These are phyloP conservation scores for Beta macrorhiza DNA, from an alignment of 179 eudicot species.

Conservation along the genomic window DNA sequence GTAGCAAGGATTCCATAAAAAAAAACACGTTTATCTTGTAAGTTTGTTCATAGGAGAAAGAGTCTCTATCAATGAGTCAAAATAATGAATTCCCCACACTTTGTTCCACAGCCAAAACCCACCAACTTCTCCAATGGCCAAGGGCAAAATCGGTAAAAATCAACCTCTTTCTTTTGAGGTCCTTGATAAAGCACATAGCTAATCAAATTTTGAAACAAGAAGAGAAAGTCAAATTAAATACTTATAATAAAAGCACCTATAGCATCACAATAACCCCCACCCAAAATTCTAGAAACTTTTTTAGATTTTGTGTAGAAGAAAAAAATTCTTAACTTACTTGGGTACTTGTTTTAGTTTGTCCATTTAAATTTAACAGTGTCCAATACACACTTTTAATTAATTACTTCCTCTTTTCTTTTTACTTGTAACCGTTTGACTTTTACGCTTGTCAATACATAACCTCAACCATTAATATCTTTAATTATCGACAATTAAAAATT, in stretches of 20 bases:
- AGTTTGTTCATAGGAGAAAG: constrained; percentile 22
- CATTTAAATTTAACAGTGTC: no score
- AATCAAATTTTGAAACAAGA: constrained; percentile 4
- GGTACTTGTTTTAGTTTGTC: no score
- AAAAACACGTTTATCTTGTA: constrained; percentile 23
- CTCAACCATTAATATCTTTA: no score
- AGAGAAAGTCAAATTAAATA: constrained; percentile 1
- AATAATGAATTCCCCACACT: constrained; percentile 1
- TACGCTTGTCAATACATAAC: no score
- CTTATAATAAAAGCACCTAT: background rate
- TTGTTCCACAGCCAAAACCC: constrained; percentile 25
- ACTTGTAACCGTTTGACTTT: no score
- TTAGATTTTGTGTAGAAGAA: no score
- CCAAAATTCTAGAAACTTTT: background rate
- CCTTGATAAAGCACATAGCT: background rate
- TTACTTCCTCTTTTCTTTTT: no score
- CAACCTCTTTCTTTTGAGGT: background rate
- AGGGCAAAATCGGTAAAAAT: constrained; percentile 29
- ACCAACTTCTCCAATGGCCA: constrained; percentile 25
- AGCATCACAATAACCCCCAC: background rate
- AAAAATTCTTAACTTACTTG: background rate
- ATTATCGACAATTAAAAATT: no score
- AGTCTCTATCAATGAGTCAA: constrained; percentile 24
- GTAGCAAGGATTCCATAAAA: constrained; percentile 14
- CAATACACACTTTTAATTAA: no score